Evolutionary conservation across 176 grass and related monocot species (phyloP).

Genomic region (Cocos nucifera): DNA sequence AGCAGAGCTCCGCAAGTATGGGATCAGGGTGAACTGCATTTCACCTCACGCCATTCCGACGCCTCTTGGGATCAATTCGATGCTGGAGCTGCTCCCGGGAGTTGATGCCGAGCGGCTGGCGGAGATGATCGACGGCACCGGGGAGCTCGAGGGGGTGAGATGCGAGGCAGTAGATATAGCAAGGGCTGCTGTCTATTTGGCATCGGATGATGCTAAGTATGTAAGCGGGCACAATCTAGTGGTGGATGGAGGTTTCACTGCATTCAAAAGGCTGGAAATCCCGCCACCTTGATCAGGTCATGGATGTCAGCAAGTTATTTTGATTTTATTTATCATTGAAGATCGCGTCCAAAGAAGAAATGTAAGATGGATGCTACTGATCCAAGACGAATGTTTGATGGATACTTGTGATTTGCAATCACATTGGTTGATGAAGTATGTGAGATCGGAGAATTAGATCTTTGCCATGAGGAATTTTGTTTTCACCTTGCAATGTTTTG

Average conservation of each 20-base stretch:
- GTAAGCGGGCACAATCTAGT: constrained; percentile 54
- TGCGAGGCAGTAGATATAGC: constrained; percentile 40
- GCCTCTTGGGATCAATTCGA: background rate
- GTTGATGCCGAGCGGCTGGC: constrained; percentile 1
- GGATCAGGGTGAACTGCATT: constrained; percentile 60
- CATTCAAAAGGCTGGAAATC: constrained; percentile 10
- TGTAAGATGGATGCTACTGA: too few relatives aligned
- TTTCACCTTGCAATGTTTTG: too few relatives aligned
- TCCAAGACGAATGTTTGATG: too few relatives aligned
- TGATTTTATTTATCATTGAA: too few relatives aligned
- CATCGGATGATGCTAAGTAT: constrained; percentile 57
- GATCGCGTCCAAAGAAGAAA: too few relatives aligned
- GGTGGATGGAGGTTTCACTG: constrained; percentile 45
- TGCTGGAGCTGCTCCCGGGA: background rate
- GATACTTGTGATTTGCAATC: too few relatives aligned
- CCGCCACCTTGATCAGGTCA: too few relatives aligned
- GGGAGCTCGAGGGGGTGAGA: constrained; percentile 33
- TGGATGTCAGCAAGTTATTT: too few relatives aligned
- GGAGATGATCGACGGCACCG: background rate
- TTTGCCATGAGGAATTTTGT: too few relatives aligned
- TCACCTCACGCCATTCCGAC: constrained; percentile 42
- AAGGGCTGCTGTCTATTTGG: constrained; percentile 38
- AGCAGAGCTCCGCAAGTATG: constrained; percentile 30
- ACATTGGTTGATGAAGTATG: too few relatives aligned
- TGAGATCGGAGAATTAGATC: too few relatives aligned